Evolutionary conservation across 2,329 filamentous ascomycete species (phyloP), one percentile per base, ranked within the genome.

Genomic region (Pseudopyrenochaeta lycopersici): DNA sequence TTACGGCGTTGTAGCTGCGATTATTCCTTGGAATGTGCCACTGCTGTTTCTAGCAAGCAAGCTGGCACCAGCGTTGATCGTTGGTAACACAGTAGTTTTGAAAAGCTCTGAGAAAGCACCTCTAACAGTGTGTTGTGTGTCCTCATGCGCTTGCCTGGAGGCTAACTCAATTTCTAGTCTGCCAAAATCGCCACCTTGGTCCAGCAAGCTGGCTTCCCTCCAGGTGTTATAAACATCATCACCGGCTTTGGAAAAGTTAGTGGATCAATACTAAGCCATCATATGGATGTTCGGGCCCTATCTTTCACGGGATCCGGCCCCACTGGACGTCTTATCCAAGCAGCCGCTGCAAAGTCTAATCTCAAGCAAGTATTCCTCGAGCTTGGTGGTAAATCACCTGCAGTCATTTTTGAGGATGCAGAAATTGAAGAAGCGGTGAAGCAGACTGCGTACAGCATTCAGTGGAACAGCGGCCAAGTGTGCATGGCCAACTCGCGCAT

Each of bases 341-440:
- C 66, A 76, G 78, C 81, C 52, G 85, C 90, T 45, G 90, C 88
- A 35, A 91, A 89, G 3, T 90, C 90, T 63, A 92, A 94, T 68
- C 89, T 91, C 65, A 94, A 95, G 83, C 88, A 90, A 67, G 90
- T 93, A 17, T 90, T 92, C 78, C 90, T 91, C 70, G 94, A 95
- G 78, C 81, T 95, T 51, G 91, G 91, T 29, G 91, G 91, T 64
- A 95, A 95, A 83, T 94, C 94, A 80, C 91, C 94, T 70, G 90
- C 90, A 11, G 88, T 90, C 36, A 85, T 94, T 18, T 85, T 94
- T 66, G 90, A 94, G 72, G 91, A 91, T 44, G 91, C 91, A 18
- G 92, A 86, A 61, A 79, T 94, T 17, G 82, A 93, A 21, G 90
- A 92, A 67, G 90, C 91, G 35, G 85, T 90, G 54, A 88, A 68